Evolutionary conservation across 768 basidiomycete species (phyloP).

Genomic region (Boletus speciosus): DNA sequence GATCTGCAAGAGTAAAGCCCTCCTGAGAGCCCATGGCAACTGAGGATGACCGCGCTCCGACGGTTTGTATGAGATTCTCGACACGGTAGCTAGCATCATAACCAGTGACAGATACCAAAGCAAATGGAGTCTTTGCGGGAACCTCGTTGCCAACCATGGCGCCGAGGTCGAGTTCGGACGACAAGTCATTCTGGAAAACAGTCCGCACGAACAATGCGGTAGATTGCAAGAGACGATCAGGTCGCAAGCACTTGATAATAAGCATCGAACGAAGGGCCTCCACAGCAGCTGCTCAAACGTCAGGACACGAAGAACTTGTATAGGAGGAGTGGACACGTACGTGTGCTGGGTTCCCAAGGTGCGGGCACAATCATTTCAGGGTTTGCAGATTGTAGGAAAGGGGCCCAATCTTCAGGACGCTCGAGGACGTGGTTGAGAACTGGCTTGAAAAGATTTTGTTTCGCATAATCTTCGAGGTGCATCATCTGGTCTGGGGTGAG

Average conservation of each 20-base stretch:
- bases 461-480: conserved; percentile 69
- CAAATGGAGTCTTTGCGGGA: conserved; percentile 75
- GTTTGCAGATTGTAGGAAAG: conserved; percentile 61
- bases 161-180: conserved; percentile 73
- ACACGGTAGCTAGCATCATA: conserved; percentile 99
- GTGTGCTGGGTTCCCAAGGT: conserved; percentile 73
- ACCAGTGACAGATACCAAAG: conserved; percentile 89
- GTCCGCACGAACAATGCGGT: conserved; percentile 69
- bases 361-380: conserved; percentile 73
- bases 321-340: conserved; percentile 45
- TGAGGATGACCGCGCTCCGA: conserved; percentile 73
- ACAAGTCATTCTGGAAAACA: conserved; percentile 81
- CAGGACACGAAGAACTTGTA: conserved; percentile 4
- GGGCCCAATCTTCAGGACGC: conserved; percentile 63
- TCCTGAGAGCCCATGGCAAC: conserved; percentile 99
- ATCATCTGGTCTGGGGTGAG: conserved; percentile 65
- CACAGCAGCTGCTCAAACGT: conserved; percentile 51
- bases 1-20: conserved; percentile 94
- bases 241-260: conserved; percentile 86
- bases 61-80: conserved; percentile 79
- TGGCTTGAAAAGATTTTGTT: conserved; percentile 72
- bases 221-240: conserved; percentile 86
- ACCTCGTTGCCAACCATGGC: conserved; percentile 79
- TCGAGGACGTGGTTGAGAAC: conserved; percentile 61
- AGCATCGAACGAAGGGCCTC: conserved; percentile 74